Percentiles rank a stretch among this genome's conserved stretches.
These are phyloP conservation scores for Polytrichum commune DNA, from an alignment of 225 moss, liverwort and hornwort genomes.

Conservation along the genomic window DNA sequence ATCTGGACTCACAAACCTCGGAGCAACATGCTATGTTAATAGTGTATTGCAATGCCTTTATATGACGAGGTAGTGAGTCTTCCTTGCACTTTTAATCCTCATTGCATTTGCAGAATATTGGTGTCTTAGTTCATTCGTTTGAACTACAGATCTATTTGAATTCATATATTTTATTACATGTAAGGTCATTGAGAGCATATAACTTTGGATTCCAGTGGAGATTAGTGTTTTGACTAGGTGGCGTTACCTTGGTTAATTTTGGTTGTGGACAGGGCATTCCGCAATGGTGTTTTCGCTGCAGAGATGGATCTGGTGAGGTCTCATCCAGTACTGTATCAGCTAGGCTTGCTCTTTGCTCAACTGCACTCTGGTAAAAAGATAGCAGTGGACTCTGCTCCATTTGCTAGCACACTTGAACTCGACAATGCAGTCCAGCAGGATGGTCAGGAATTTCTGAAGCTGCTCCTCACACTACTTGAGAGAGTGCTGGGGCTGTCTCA, in stretches of 20 bases:
- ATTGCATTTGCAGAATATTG: no score
- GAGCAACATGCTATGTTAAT: conserved; percentile 98
- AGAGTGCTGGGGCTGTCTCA: conserved; percentile 83
- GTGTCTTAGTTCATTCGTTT: no score
- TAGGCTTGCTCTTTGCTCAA: conserved; percentile 90
- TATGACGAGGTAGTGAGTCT: conserved; percentile 57
- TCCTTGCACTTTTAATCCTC: background rate
- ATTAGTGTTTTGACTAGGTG: background rate
- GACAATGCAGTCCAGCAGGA: conserved; percentile 99
- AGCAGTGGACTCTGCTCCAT: conserved; percentile 97
- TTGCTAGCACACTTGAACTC: conserved; percentile 92
- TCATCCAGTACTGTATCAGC: conserved; percentile 93
- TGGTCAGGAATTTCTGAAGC: conserved; percentile 96
- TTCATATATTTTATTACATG: no score
- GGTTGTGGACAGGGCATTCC: conserved; percentile 73
- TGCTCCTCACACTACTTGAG: conserved; percentile 89
- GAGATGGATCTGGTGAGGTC: conserved; percentile 78
- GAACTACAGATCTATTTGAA: no score
- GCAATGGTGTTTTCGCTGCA: conserved; percentile 94
- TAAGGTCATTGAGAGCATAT: no score
- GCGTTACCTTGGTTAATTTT: conserved; percentile 25
- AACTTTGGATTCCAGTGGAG: no score
- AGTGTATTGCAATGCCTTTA: conserved; percentile 95
- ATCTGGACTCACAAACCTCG: conserved; percentile 91
- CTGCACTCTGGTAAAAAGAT: conserved; percentile 87